phyloP scores from a whole-genome alignment of 305 asterid genomes.

The Solanum hybrid region DNA sequence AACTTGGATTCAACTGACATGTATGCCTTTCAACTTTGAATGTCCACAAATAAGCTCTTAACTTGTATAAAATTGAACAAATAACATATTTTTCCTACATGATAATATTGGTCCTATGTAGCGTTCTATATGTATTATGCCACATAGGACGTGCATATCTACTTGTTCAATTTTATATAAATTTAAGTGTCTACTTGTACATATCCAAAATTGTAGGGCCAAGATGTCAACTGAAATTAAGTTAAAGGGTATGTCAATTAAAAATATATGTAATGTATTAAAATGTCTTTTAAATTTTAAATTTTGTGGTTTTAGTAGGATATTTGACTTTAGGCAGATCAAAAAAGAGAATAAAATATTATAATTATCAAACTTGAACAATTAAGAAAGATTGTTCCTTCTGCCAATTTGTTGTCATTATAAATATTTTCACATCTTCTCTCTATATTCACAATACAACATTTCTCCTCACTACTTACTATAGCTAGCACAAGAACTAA shows the following conservation, averaged over 20 bases:
- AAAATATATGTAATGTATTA: background rate
- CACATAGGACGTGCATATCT: background rate
- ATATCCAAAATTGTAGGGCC: fast-evolving
- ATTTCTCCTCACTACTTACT: background rate
- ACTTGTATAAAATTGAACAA: too few relatives aligned
- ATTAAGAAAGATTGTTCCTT: background rate
- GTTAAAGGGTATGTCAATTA: fast-evolving
- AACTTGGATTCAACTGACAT: too few relatives aligned
- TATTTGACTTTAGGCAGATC: background rate
- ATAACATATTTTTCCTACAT: too few relatives aligned
- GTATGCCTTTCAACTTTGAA: background rate
- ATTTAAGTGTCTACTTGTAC: too few relatives aligned
- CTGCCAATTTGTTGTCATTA: background rate
- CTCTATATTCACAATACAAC: background rate
- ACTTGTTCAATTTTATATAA: too few relatives aligned
- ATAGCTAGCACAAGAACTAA: background rate
- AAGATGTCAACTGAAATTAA: too few relatives aligned
- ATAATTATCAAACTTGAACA: background rate
- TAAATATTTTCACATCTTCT: background rate
- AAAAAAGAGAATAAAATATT: background rate
- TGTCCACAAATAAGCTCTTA: too few relatives aligned
- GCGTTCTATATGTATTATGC: too few relatives aligned
- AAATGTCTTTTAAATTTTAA: background rate
- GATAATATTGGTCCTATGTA: too few relatives aligned
- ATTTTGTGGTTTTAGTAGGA: background rate